Evolutionary conservation across 169 alveolate genomes (phyloP), one percentile per base, ranked within the genome.

Genomic region (Eimeria praecox): DNA sequence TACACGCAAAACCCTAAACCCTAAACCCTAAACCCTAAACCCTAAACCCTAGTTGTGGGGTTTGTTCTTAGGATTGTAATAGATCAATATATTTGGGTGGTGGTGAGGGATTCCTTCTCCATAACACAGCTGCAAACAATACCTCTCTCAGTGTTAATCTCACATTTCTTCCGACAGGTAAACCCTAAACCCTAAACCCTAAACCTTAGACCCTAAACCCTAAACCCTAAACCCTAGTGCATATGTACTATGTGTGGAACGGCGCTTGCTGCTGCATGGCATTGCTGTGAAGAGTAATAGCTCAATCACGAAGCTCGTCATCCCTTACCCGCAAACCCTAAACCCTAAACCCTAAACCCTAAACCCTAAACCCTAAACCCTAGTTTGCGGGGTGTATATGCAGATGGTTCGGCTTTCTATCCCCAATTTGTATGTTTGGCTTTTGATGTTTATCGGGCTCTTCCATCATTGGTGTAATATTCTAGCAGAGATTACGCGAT

Each of bases 381-480:
- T 73, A 10, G 35, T 20, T 66, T 20, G 6, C 18, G 24, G 44
- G 56, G 52, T 89, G 35, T 46, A 46, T 22, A 82, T 66, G 94
- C 97, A 96, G 97, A 97, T 98, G 97, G 95, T 99, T 78, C 95
- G 97, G 93, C 96, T 99, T 16, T 97, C 99, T 6, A 97, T 99
- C 20, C 99, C 99, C 24, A 98, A 98, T 22, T 95, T 99, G 56
- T 98, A 99, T 95, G 97, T 98, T 62, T 99, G 99, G 99, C 97
- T 99, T 6, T 85, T 98, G 27, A 98, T 98, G 96, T 99, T 99
- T 92, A 98, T 98, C 85, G 96, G 98, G 35, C 90, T 98, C 30
- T 99, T 99, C 97, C 99, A 99, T 96, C 98, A 98, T 92, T 99
- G 99, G 98, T 96, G 98, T 83, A 99, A 99, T 96, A 93, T 99